phyloP scores from a whole-genome alignment of 495 filamentous ascomycete genomes.

The Apodospora peruviana region DNA sequence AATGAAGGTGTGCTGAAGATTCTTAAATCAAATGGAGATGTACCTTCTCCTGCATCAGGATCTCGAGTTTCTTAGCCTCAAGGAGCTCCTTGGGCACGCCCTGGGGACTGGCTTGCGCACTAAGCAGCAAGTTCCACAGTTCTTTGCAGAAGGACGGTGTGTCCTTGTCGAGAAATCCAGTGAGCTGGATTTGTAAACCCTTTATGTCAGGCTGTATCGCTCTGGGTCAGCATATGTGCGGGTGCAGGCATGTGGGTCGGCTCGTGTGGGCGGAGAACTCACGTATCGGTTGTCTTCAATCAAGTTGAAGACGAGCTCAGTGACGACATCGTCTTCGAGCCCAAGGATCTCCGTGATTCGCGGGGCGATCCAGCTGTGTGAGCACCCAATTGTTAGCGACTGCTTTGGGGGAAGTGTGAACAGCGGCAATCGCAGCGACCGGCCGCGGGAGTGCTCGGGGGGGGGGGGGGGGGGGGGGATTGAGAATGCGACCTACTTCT shows the following conservation, averaged over 20 bases:
- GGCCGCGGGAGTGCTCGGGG: no score
- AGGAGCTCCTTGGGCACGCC: conserved; percentile 92
- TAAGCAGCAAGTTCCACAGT: conserved; percentile 84
- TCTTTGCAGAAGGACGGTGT: conserved; percentile 89
- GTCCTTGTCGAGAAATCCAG: conserved; percentile 91
- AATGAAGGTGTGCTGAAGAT: neutral
- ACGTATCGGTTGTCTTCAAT: conserved; percentile 78
- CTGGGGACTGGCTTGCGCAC: conserved; percentile 79
- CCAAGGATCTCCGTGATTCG: conserved; percentile 82
- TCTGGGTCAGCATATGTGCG: neutral
- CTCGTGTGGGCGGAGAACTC: conserved; percentile 28
- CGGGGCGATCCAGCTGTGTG: conserved; percentile 78
- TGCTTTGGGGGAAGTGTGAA: no score
- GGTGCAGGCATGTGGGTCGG: neutral
- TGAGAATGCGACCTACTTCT: conserved; percentile 66
- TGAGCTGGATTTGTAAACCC: conserved; percentile 85
- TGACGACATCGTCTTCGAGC: conserved; percentile 90
- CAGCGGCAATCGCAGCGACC: no score
- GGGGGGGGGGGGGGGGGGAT: neutral
- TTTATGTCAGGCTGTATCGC: conserved; percentile 84
- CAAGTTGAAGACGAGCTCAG: conserved; percentile 85
- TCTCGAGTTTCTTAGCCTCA: conserved; percentile 92
- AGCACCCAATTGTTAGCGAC: neutral
- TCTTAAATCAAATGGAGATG: neutral
- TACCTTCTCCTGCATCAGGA: conserved; percentile 91